Evolutionary conservation across 2,329 filamentous ascomycete genomes (phyloP), one percentile per base, ranked within the genome.

Genomic region (Sordariomycetes sp.): DNA sequence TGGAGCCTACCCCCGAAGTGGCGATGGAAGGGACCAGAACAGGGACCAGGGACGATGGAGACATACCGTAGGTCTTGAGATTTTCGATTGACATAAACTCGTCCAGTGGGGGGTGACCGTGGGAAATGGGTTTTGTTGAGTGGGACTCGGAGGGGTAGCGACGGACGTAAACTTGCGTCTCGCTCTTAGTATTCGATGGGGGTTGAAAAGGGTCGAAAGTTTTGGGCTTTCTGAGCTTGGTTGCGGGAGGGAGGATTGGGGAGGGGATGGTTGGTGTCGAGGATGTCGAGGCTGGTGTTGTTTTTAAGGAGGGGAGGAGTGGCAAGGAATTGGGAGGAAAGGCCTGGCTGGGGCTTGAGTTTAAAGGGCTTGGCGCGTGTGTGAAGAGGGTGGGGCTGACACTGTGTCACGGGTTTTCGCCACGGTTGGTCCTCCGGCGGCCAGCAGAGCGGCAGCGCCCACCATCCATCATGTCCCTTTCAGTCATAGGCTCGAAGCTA

Each of bases 1-100:
- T 10, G 45, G 22, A 13, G n/a, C 45, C n/a, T 10, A 8, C 24
- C 12, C 20, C 45, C 22, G n/a, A 7, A 22, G 45, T 24, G 17
- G 20, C 45, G 5, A 50, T 22, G n/a, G 3, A 12, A 22, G 24
- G 8, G 45, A 45, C n/a, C 22, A 20, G n/a, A 24, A n/a, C 20
- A n/a, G 54, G 25, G 25, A 8, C 28, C 28, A 8, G 28, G 36
- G 24, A 34, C 7, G 20, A 32, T 17, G 58, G n/a, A 24, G 22
- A 80, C 88, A 72, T 78, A 94, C 89, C 89, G 85, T 90, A 90
- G 81, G 86, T 85, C 85, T 94, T 94, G 78, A 95, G 87, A 84
- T 95, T 95, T 90, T 94, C 88, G 88, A 94, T 94, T 85, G 89
- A 94, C 89, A 94, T 94, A 91, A 90, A 91, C 86, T 87, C 85